These are phyloP conservation scores for Yamadazyma spencermartinsiae DNA, from an alignment of 1,139 yeast genomes.

Conservation along the genomic window DNA sequence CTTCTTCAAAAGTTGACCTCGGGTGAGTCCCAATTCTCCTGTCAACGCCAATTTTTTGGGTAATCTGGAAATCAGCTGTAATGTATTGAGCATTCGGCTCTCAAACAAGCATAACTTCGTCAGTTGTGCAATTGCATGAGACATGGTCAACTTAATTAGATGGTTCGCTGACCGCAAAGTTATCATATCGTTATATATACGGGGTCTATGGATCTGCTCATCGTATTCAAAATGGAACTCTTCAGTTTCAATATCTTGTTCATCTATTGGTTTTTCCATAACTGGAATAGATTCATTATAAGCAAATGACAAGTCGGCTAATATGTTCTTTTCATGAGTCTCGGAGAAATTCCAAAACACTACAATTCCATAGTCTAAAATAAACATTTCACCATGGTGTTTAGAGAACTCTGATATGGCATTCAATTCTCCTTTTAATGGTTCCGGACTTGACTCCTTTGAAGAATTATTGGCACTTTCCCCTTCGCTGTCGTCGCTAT, in stretches of 20 bases:
- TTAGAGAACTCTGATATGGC: constrained; percentile 51
- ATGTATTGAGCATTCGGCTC: constrained; percentile 80
- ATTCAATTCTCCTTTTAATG: constrained; percentile 5
- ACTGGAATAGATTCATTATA: constrained; percentile 42
- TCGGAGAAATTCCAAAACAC: constrained; percentile 97
- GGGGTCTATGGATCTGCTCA: constrained; percentile 74
- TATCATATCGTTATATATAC: constrained; percentile 93
- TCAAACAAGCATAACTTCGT: constrained; percentile 90
- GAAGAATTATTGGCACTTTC: constrained; percentile 11
- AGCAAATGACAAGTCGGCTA: constrained; percentile 88
- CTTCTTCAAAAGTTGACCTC: constrained; percentile 79
- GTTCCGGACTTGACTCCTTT: constrained; percentile 8
- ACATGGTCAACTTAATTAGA: constrained; percentile 85
- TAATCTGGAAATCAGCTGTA: constrained; percentile 80
- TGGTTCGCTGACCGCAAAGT: constrained; percentile 90
- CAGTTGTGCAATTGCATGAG: constrained; percentile 96
- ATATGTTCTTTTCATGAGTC: constrained; percentile 84
- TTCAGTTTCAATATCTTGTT: constrained; percentile 91
- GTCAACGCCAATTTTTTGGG: constrained; percentile 90
- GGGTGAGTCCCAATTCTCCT: constrained; percentile 75
- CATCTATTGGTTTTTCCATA: constrained; percentile 74
- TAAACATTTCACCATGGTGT: constrained; percentile 86
- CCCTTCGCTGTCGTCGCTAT: constrained; percentile 11
- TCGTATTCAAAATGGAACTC: constrained; percentile 93
- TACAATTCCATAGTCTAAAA: constrained; percentile 88